Base-by-base conservation (phyloP, 2,329 filamentous ascomycete species). In the Xylaria hypoxylon region DNA sequence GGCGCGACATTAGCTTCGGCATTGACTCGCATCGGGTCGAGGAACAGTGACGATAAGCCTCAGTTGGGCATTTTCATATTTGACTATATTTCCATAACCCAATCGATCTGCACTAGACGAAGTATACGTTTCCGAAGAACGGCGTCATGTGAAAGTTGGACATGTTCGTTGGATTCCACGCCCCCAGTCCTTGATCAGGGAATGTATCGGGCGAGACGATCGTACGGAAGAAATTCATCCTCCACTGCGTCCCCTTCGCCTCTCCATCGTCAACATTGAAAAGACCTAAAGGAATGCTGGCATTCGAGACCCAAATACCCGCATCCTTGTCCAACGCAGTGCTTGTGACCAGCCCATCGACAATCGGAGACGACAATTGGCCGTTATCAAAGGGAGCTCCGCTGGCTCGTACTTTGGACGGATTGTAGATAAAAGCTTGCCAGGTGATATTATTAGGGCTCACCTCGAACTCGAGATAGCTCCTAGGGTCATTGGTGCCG, bases 161-260 rank as follows among this genome's bases (percentile, higher is more conserved):
- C 71, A 80, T 73, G 65, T 83, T 73, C 0, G 83, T 81, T 2
- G 80, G 77, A 64, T 73, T 84, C 83, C 83, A 85, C 6, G 78
- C 83, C 17, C 82, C 82, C 5, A 83, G 75, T 1, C 66, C 70
- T 73, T 84, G 82, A 40, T 80, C 76, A 0, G 83, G 83, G 69
- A 77, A 85, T 8, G 76, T 83, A 1, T 77, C 73, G 0, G 79
- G 79, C 28, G 78, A 77, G 3, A 80, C 81, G 33, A 83, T 73
- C 2, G 82, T 85, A 50, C 83, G 78, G 74, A 85, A 83, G 68
- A 85, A 85, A 72, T 85, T 85, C 82, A 85, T 85, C 64, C 83
- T 78, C 83, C 83, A 85, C 67, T 77, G 59, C 0, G 82, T 84
- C 24, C 81, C 81, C 66, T 76, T 74, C 1, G 81, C 82, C 68